Base-by-base conservation (phyloP, 345 rosid species). In the Salix exigua region DNA sequence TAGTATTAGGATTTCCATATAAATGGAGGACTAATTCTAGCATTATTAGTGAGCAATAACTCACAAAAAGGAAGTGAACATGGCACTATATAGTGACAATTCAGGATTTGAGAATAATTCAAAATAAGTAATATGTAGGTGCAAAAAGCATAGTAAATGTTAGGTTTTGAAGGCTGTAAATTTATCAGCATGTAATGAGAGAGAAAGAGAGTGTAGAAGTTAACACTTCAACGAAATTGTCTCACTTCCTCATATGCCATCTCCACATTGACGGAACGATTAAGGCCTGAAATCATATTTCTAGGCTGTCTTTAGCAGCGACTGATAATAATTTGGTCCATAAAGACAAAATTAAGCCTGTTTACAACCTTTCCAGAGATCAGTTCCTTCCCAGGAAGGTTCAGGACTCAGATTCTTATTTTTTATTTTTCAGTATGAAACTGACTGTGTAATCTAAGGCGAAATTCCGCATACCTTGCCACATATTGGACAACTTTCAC, bases 401-500 rank as follows among this genome's bases (percentile, higher is more conserved):
- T 23, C 63, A 58, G 11, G 28, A 58, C 63, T 58, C 28, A 4
- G 12, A 6, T 8, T n/a, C 1, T 55, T n/a, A 7, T 21, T 6
- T 51, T 19, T 58, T n/a, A 2, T 58, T 4, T n/a, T 23, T 10
- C 2, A 51, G 7, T 2, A 5, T 6, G 30, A 72, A 19, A 62
- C 42, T 10, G 23, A 62, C 8, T 13, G 4, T 6, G 10, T 26
- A 7, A 50, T 26, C 64, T 61, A 75, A 21, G 61, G 51, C 7
- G 16, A 53, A 53, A 63, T 37, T 37, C 60, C 1, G 28, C 78
- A 25, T 78, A 88, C 93, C 91, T 88, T 84, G 81, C 93, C 93
- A 81, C 93, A 90, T 67, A 90, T 77, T n/a, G 93, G 93, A 82
- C 93, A 90, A 25, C 75, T 88, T 74, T 88, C 93, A 73, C 93